Conservation (phyloP, 306 rosid genomes). For the Vigna unguiculata region DNA sequence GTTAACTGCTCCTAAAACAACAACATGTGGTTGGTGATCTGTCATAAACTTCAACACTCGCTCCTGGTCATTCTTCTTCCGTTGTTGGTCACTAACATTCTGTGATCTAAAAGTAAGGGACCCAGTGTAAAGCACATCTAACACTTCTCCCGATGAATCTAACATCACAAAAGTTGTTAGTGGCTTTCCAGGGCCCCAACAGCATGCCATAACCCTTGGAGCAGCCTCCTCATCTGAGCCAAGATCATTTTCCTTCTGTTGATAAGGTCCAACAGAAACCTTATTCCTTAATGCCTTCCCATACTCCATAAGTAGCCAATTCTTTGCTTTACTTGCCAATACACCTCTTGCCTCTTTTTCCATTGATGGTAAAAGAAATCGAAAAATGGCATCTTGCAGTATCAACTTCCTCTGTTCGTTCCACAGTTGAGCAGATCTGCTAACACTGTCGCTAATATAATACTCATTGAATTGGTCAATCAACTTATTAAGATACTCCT, state of each 20-base stretch:
- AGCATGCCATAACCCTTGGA: conserved; percentile 98
- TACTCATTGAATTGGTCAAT: conserved; percentile 81
- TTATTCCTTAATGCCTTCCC: conserved; percentile 89
- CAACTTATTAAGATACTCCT: conserved; percentile 73
- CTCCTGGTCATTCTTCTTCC: conserved; percentile 92
- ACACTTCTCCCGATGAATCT: conserved; percentile 93
- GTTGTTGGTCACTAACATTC: conserved; percentile 81
- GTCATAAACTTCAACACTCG: conserved; percentile 98
- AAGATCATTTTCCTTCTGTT: conserved; percentile 85
- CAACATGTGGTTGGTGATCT: conserved; percentile 98
- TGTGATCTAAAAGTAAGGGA: conserved; percentile 90
- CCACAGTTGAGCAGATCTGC: conserved; percentile 98
- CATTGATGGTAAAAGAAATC: conserved; percentile 91
- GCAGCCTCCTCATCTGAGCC: conserved; percentile 91
- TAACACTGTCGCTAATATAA: conserved; percentile 95
- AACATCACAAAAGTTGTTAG: conserved; percentile 95
- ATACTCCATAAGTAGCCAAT: conserved; percentile 85
- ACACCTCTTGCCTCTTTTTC: conserved; percentile 92
- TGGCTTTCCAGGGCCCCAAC: conserved; percentile 99
- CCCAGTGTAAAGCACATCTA: conserved; percentile 90
- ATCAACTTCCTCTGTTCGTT: conserved; percentile 96
- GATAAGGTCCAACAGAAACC: conserved; percentile 95
- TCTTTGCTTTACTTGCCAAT: conserved; percentile 77
- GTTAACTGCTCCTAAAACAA: conserved; percentile 94
- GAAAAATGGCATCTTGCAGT: conserved; percentile 84